Base-by-base conservation (phyloP, 2,329 filamentous ascomycete species). In the Cytospora piceae region DNA sequence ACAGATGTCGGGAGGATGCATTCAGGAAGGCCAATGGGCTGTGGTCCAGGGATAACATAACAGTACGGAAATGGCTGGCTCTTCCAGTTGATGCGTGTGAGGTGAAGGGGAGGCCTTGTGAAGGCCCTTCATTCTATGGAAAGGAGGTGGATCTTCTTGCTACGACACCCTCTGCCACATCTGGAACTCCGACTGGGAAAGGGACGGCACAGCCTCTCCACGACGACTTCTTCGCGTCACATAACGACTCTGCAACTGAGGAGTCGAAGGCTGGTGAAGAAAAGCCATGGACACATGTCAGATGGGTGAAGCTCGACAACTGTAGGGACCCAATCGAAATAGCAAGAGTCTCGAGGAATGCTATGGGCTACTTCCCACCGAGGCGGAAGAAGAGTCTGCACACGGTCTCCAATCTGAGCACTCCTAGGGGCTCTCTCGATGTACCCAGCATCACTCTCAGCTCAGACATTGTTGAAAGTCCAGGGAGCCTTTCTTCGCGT, bases 41-140 rank as follows among this genome's bases (percentile, higher is more conserved):
- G 73, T 99, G 95, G 95, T 92, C 93, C 8, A 92, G 93, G 69
- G 95, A 98, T 74, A 93, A 88, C 69, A 90, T 98, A 42, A 94
- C 97, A 75, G 87, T 89, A 57, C 88, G 94, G 66, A 92, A 92
- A 72, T 89, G 87, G 69, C 84, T 99, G 20, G 84, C 94, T 11
- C 80, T 99, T 61, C 95, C 95, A 0, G 92, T 98, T 5, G 94
- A 97, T 75, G 90, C 92, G 51, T 98, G 94, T 76, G 89, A 90
- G 52, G 83, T 94, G 52, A 95, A 93, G 73, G 93, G 94, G 34
- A 85, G 88, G 59, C 85, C 85, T 20, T 88, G 86, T 72, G 82
- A 86, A n/a, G 76, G 82, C 3, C 86, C 86, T 4, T 77, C 78
- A 1, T 73, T 76, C 22, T 73, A 78, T 51, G 74, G 77, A 4